Base-by-base conservation (phyloP, 305 asterid species). In the Nicotiana rustica region DNA sequence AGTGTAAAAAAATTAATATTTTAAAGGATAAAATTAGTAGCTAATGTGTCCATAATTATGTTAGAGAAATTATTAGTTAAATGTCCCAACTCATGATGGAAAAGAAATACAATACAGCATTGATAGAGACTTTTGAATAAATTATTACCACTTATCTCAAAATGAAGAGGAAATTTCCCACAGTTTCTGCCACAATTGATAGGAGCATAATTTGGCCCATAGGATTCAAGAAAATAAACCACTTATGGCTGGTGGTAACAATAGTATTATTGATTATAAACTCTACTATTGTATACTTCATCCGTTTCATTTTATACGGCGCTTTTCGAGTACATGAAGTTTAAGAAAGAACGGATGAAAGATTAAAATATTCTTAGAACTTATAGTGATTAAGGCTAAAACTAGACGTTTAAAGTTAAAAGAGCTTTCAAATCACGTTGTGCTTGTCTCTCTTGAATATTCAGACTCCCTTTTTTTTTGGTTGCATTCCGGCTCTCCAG, bases 61-160 rank as follows among this genome's bases (percentile, higher is more conserved):
- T 21, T 21, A 47, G 13, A 44, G 33, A 70, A 44, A 41, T 12
- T 41, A 70, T n/a, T 10, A 10, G 33, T 69, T 69, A 69, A 38
- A 17, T 70, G 78, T 2, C 6, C 38, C 6, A 41, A 44, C 36
- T 3, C 10, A 69, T 38, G n/a, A 69, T 69, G 33, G 35, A 18
- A 60, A 60, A 60, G 35, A 60, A 60, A 60, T 18, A 60, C 35
- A 78, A 59, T 9, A 60, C n/a, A 38, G 5, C 76, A 52, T 8
- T 44, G 59, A 62, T 15, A 19, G 75, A 41, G 44, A 62, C 36
- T 49, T 41, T 65, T 25, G 10, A 60, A 64, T 35, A 38, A 67
- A 64, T 64, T 79, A 25, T 64, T 41, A 62, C 65, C 61, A 47
- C 29, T 62, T 5, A 65, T 80, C 29, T 80, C 52, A 44, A 65